Conservation (phyloP, 768 basidiomycete species). For the Tricholoma sp. region DNA sequence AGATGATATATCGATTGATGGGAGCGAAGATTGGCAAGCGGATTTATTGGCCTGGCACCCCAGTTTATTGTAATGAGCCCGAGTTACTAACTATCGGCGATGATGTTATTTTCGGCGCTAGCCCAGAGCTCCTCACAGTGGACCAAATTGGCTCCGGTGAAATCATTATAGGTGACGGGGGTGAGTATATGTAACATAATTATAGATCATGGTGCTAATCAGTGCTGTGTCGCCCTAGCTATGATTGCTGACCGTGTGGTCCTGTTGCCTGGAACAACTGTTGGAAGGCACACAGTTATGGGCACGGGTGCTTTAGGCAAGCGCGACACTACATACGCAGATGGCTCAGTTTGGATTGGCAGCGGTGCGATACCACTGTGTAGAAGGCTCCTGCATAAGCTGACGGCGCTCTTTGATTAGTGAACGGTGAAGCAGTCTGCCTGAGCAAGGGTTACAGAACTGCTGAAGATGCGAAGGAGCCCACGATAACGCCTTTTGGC, state of each 20-base stretch:
- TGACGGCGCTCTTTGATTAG: slow-evolving; percentile 10
- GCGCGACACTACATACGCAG: slow-evolving; percentile 33
- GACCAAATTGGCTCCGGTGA: slow-evolving; percentile 35
- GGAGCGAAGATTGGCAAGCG: slow-evolving; percentile 45
- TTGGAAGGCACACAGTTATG: slow-evolving; percentile 39
- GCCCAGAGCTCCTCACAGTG: slow-evolving; percentile 38
- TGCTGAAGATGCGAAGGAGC: slow-evolving; percentile 13
- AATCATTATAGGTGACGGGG: slow-evolving; percentile 35
- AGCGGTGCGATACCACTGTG: slow-evolving; percentile 24
- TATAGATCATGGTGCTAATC: neutral
- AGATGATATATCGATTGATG: slow-evolving; percentile 40
- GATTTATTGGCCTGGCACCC: slow-evolving; percentile 45
- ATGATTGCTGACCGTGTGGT: slow-evolving; percentile 49
- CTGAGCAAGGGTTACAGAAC: slow-evolving; percentile 21
- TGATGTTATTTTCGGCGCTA: slow-evolving; percentile 45
- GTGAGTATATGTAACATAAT: slow-evolving; percentile 14
- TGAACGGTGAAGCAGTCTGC: slow-evolving; percentile 36
- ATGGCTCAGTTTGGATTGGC: slow-evolving; percentile 44
- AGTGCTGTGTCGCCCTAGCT: slow-evolving; percentile 16
- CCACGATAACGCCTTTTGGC: slow-evolving; percentile 37
- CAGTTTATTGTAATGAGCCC: slow-evolving; percentile 40
- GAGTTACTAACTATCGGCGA: slow-evolving; percentile 44
- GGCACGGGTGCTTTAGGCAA: slow-evolving; percentile 44
- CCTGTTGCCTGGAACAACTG: slow-evolving; percentile 35
- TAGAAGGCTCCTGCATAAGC: neutral